Conservation (phyloP, 805 yeast genomes). For the Candida takata region DNA sequence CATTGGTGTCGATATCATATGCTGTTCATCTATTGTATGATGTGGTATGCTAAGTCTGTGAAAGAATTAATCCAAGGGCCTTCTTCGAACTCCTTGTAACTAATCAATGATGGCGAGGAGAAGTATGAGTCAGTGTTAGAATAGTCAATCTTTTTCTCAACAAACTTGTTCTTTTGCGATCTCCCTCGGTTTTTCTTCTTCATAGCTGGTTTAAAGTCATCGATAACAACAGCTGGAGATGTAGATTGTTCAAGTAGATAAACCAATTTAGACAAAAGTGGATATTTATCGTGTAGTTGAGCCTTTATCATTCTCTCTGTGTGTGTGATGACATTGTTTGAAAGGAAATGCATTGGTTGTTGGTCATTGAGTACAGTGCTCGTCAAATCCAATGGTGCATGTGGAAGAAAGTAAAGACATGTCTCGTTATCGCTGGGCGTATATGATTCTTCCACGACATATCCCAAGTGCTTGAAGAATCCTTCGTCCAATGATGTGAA, state of each 20-base stretch:
- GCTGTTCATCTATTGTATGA: constrained; percentile 4
- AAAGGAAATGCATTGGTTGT: constrained; percentile 36
- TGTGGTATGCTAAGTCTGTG: constrained; percentile 44
- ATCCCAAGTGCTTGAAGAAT: constrained; percentile 24
- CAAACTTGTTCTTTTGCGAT: constrained; percentile 14
- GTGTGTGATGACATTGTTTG: constrained; percentile 46
- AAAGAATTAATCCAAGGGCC: constrained; percentile 47
- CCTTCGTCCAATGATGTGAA: constrained; percentile 40
- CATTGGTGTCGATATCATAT: not conserved
- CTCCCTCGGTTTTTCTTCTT: constrained; percentile 23
- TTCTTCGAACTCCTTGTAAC: constrained; percentile 22
- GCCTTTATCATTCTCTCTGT: constrained; percentile 43
- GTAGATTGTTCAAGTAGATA: constrained; percentile 7
- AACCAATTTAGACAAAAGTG: constrained; percentile 34
- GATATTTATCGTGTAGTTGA: constrained; percentile 38
- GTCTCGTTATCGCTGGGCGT: not conserved
- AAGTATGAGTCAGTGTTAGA: constrained; percentile 29
- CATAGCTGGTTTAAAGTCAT: constrained; percentile 14
- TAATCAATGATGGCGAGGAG: constrained; percentile 14
- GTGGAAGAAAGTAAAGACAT: constrained; percentile 60
- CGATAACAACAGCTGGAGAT: constrained; percentile 1
- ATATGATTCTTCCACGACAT: constrained; percentile 13
- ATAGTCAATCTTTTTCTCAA: constrained; percentile 30
- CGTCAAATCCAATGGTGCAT: constrained; percentile 57
- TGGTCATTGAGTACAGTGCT: constrained; percentile 30